Evolutionary conservation across 371 early-diverging fungal genomes (phyloP).

Genomic region (Choanephora cucurbitarum): DNA sequence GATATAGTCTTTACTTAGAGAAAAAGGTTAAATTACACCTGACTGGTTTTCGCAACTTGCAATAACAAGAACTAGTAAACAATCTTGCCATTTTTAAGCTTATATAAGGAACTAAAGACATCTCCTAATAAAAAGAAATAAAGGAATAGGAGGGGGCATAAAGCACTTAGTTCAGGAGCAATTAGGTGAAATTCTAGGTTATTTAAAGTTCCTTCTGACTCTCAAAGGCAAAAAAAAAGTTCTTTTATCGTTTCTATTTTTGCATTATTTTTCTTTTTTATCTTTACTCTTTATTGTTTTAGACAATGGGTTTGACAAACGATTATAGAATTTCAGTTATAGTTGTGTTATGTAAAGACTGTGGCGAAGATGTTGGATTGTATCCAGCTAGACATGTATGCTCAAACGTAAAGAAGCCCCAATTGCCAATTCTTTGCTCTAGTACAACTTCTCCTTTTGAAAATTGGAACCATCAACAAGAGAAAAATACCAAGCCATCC

Average conservation of each 20-base stretch:
- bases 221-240: neutral
- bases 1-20: too few species aligned
- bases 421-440: slow-evolving; percentile 16
- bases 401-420: slow-evolving; percentile 4
- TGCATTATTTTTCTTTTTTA: neutral
- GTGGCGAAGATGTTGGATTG: slow-evolving; percentile 66
- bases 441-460: slow-evolving; percentile 7
- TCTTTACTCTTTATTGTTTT: neutral
- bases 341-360: slow-evolving; percentile 67
- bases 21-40: too few species aligned
- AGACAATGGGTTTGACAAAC: slow-evolving; percentile 9
- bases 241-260: neutral
- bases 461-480: slow-evolving; percentile 1
- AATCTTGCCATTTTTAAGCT: too few species aligned
- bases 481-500: slow-evolving; percentile 4
- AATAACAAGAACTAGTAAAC: too few species aligned
- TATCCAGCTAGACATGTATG: slow-evolving; percentile 72
- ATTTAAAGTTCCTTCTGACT: neutral
- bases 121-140: too few species aligned
- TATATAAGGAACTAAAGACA: too few species aligned
- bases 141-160: too few species aligned
- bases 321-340: slow-evolving; percentile 70
- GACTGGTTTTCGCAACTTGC: too few species aligned
- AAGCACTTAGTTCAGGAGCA: too few species aligned
- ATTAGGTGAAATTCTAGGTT: neutral